These are phyloP conservation scores for Penicillium vulpinum DNA, from an alignment of 2,329 filamentous ascomycete genomes.

Conservation along the genomic window DNA sequence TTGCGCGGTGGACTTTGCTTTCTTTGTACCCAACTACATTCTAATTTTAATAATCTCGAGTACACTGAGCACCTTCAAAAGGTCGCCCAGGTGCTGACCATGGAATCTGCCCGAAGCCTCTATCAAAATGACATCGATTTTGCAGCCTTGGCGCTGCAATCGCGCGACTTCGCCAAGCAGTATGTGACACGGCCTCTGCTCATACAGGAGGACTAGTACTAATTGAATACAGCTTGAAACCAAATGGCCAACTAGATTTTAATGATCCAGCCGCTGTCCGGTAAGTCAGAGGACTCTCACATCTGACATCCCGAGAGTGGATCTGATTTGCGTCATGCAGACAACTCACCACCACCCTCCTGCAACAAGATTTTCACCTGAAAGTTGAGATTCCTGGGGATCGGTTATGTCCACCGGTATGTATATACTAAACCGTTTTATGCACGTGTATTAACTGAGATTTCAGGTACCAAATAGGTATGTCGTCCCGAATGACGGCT, in stretches of 20 bases:
- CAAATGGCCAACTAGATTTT: conserved; percentile 71
- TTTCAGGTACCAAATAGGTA: conserved; percentile 50
- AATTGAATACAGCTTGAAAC: conserved; percentile 47
- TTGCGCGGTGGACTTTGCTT: neutral
- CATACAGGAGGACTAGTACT: neutral
- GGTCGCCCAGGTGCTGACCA: conserved; percentile 11
- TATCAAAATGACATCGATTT: conserved; percentile 65
- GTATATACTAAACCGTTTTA: conserved; percentile 12
- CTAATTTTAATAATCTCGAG: neutral
- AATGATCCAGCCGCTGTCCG: conserved; percentile 72
- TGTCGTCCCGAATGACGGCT: conserved; percentile 1
- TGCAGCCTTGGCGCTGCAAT: conserved; percentile 58
- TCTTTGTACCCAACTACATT: neutral
- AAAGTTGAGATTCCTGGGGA: conserved; percentile 70
- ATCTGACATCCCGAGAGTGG: neutral
- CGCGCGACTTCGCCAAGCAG: conserved; percentile 61
- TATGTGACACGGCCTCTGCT: conserved; percentile 34
- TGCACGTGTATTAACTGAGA: neutral
- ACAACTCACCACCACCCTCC: conserved; percentile 72
- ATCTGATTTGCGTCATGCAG: conserved; percentile 35
- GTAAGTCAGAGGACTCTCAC: conserved; percentile 46
- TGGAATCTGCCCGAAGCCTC: conserved; percentile 44
- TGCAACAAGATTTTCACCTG: conserved; percentile 74
- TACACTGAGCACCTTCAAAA: neutral
- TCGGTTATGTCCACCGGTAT: conserved; percentile 81